These are phyloP conservation scores for Trichophyton benhamiae DNA, from an alignment of 2,329 filamentous ascomycete genomes.

Conservation along the genomic window DNA sequence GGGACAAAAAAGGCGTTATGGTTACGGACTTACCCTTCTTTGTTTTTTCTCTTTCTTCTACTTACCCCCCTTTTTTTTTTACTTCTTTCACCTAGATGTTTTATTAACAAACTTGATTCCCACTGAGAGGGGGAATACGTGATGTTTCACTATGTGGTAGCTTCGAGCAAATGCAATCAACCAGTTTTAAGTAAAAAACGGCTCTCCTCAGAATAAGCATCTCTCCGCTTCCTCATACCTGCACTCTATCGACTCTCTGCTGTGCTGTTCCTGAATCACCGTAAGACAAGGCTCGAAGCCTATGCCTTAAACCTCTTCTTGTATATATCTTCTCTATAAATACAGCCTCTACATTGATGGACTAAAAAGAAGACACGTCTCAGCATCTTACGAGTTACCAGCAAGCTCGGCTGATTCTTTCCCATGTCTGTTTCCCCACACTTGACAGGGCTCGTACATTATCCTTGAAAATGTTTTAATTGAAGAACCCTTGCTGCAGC, in stretches of 20 bases:
- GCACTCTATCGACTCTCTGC: not conserved
- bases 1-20: constrained; percentile 1
- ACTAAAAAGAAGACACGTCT: no score
- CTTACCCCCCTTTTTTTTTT: not conserved
- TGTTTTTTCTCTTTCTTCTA: not conserved
- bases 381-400: no score
- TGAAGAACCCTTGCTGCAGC: not conserved
- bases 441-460: not conserved
- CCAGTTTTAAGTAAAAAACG: not conserved
- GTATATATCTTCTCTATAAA: no score
- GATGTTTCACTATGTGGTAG: not conserved
- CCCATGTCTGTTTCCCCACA: not conserved
- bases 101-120: not conserved
- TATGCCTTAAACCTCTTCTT: no score
- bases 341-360: no score
- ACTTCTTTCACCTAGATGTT: not conserved
- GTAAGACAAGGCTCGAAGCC: not conserved
- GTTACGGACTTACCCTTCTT: not conserved
- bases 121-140: not conserved
- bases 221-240: not conserved
- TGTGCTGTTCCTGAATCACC: not conserved
- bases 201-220: not conserved
- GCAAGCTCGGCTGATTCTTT: not conserved
- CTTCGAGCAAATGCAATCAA: not conserved
- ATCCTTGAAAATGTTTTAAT: no score